These are phyloP conservation scores for Sclerotinia glacialis DNA, from an alignment of 2,329 filamentous ascomycete genomes.

Conservation along the genomic window DNA sequence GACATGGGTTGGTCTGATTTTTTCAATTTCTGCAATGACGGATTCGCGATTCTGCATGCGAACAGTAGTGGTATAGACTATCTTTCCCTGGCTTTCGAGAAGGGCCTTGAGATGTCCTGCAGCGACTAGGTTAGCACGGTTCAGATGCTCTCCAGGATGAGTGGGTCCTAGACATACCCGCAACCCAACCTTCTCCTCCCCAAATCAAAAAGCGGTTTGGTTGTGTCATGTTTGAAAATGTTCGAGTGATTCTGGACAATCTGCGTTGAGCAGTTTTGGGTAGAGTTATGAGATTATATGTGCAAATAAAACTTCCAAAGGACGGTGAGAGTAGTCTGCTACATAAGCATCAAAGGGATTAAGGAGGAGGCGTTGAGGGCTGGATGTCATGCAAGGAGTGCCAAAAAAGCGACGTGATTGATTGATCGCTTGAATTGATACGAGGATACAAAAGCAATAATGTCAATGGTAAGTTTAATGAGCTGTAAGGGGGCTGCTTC, in stretches of 20 bases:
- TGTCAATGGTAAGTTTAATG: background rate
- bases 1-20: slow-evolving; percentile 62
- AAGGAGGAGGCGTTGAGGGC: slow-evolving; percentile 11
- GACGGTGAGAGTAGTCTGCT: slow-evolving; percentile 15
- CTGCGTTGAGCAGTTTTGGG: background rate
- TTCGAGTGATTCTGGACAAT: background rate
- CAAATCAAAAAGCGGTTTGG: slow-evolving; percentile 54
- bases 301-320: background rate
- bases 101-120: slow-evolving; percentile 56
- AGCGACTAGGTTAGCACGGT: slow-evolving; percentile 15
- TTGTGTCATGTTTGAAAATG: slow-evolving; percentile 22
- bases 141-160: background rate
- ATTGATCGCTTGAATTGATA: slow-evolving; percentile 6
- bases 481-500: slow-evolving; percentile 8
- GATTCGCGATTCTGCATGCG: slow-evolving; percentile 63
- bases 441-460: background rate
- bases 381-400: slow-evolving; percentile 20
- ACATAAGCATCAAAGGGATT: slow-evolving; percentile 13
- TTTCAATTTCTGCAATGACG: slow-evolving; percentile 55
- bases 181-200: slow-evolving; percentile 60
- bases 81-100: slow-evolving; percentile 56
- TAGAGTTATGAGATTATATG: background rate
- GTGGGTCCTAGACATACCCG: slow-evolving; percentile 14
- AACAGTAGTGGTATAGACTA: slow-evolving; percentile 58
- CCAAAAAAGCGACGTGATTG: slow-evolving; percentile 1